Percentiles rank a stretch among this genome's conserved stretches.
phyloP scores from a whole-genome alignment of 176 grass and related monocot genomes.

The Echinochloa phyllopogon region DNA sequence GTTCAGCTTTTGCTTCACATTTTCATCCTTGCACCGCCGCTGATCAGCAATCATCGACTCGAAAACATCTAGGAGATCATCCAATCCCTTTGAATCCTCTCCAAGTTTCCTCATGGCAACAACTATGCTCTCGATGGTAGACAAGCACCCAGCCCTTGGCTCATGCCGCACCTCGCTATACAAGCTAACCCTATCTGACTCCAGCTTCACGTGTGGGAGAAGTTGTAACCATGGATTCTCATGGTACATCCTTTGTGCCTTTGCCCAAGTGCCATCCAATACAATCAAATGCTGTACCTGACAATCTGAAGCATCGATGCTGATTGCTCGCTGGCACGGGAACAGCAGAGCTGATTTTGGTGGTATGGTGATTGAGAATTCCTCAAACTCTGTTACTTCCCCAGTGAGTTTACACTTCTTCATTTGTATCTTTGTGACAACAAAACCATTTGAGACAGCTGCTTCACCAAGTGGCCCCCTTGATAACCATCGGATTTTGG shows the following conservation, averaged over 20 bases:
- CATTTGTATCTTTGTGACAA: conserved; percentile 64
- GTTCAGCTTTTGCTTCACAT: conserved; percentile 42
- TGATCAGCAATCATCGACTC: conserved; percentile 90
- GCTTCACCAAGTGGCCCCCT: conserved; percentile 54
- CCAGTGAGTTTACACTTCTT: conserved; percentile 64
- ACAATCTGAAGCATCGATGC: conserved; percentile 66
- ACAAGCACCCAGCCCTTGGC: conserved; percentile 82
- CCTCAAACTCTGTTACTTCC: conserved; percentile 56
- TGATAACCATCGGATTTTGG: conserved; percentile 76
- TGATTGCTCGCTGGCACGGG: conserved; percentile 72
- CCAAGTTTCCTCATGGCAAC: conserved; percentile 77
- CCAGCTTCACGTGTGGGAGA: conserved; percentile 79
- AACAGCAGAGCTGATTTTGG: conserved; percentile 74
- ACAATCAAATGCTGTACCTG: conserved; percentile 77
- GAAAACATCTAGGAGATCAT: conserved; percentile 76
- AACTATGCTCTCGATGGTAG: conserved; percentile 92
- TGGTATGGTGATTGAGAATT: conserved; percentile 76
- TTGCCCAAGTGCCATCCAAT: conserved; percentile 92
- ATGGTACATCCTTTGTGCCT: conserved; percentile 94
- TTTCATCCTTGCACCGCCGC: conserved; percentile 76
- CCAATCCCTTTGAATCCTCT: conserved; percentile 58
- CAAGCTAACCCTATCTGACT: conserved; percentile 62
- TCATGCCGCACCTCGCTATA: conserved; percentile 88
- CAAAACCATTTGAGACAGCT: conserved; percentile 70
- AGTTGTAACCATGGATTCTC: conserved; percentile 95